phyloP scores from a whole-genome alignment of 2,329 filamentous ascomycete species.

The Colletotrichum eleusines region DNA sequence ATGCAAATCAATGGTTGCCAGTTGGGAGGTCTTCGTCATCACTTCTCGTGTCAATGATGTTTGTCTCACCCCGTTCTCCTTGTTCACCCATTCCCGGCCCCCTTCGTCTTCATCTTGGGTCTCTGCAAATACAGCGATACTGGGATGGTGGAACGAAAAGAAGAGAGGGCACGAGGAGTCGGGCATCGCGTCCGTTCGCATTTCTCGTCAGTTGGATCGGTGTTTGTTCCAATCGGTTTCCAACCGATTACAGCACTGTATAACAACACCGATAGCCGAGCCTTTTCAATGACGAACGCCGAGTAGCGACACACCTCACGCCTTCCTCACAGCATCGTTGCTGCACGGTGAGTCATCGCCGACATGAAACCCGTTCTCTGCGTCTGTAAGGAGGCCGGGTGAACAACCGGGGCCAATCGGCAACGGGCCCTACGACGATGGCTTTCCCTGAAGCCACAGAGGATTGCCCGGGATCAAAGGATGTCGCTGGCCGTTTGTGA shows the following conservation, averaged over 20 bases:
- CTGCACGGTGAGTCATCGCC: not conserved
- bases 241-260: not conserved
- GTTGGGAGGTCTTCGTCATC: too few species aligned
- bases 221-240: not conserved
- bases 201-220: not conserved
- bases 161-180: not conserved
- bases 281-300: not conserved
- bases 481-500: not conserved
- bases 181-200: not conserved
- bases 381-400: not conserved
- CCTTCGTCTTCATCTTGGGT: not conserved
- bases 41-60: not conserved
- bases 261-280: not conserved
- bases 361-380: not conserved
- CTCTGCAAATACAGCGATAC: not conserved
- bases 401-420: not conserved
- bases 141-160: not conserved
- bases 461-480: not conserved
- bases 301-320: not conserved
- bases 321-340: not conserved
- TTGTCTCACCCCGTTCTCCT: not conserved
- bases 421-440: not conserved
- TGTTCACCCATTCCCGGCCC: not conserved
- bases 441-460: not conserved
- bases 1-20: not conserved